phyloP scores from a whole-genome alignment of 441 rosid species.

The Adansonia grandidieri region DNA sequence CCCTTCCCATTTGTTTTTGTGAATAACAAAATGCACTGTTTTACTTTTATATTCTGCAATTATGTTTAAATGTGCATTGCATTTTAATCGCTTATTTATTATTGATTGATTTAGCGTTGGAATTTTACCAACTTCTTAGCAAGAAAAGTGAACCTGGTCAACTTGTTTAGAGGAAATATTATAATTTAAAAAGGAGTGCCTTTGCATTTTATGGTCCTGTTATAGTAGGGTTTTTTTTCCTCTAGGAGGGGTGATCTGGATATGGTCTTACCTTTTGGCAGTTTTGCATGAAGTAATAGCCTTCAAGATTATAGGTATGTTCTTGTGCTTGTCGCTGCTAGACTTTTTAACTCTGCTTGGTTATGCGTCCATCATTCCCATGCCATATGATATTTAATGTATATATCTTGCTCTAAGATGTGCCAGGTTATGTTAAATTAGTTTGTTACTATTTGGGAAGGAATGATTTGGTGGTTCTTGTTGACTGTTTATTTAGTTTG shows the following conservation, averaged over 20 bases:
- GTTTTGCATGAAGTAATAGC: background rate
- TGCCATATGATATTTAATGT: background rate
- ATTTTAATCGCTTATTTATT: background rate
- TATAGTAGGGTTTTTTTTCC: background rate
- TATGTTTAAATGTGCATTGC: background rate
- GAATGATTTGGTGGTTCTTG: background rate
- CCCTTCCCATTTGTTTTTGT: background rate
- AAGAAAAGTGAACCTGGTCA: background rate
- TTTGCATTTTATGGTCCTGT: background rate
- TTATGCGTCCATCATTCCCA: background rate
- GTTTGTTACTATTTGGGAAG: conserved; percentile 16
- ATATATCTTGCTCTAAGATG: background rate
- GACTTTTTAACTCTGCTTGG: too few relatives aligned
- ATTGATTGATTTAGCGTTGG: background rate
- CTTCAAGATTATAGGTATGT: background rate
- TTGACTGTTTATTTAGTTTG: conserved; percentile 21
- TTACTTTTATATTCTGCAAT: background rate
- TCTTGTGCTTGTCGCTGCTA: too few relatives aligned
- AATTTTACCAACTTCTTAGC: background rate
- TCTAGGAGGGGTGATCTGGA: background rate
- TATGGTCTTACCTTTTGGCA: background rate
- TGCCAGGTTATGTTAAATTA: conserved; percentile 1
- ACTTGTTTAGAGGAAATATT: background rate
- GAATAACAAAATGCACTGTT: background rate
- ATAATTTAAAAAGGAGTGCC: too few relatives aligned